Evolutionary conservation across 352 stramenopile genomes (phyloP), one percentile per base, ranked within the genome.

Genomic region (Lagenidium sp.): DNA sequence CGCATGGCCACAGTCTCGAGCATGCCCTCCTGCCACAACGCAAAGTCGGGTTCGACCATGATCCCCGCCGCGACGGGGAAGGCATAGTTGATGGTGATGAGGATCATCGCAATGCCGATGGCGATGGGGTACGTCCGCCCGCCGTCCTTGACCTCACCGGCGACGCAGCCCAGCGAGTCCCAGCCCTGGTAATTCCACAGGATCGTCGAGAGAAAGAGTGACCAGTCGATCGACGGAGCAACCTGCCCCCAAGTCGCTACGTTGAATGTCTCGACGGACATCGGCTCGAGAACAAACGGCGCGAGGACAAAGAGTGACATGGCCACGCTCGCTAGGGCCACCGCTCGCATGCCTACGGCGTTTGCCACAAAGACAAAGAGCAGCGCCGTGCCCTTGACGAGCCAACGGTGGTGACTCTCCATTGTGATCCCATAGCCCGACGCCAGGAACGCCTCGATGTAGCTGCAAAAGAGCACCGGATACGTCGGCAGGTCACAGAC

Each of bases 141-240:
- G 18, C 74, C 77, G 36, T 93, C 73, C 43, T 89, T 87, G 29
- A 93, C 80, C 55, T 93, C 80, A 0, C 80, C 80, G 18, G 80
- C 80, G n/a, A 93, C 72, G 20, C 80, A 93, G 0, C 80, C 80
- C 15, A 93, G 63, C 25, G 74, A 88, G 57, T 93, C 80, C 77
- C 77, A 93, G 66, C 80, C 80, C 73, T 93, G 80, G 39, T 88
- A 88, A 49, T 88, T 90, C 80, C 80, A 93, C 10, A 93, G 50
- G 46, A 90, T 88, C 1, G 78, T 89, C 3, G 75, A 88, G 22
- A 90, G 64, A 50, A 93, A 93, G n/a, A 88, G 40, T 19, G 75
- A 87, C 80, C 80, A 90, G 54, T 90, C 63, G 46, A 90, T 86
- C 10, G 70, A 22, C 11, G 74, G 73, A 13, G 77, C 68, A 6